These are phyloP conservation scores for Pythium plurisporium DNA, from an alignment of 352 stramenopile species.

Conservation along the genomic window DNA sequence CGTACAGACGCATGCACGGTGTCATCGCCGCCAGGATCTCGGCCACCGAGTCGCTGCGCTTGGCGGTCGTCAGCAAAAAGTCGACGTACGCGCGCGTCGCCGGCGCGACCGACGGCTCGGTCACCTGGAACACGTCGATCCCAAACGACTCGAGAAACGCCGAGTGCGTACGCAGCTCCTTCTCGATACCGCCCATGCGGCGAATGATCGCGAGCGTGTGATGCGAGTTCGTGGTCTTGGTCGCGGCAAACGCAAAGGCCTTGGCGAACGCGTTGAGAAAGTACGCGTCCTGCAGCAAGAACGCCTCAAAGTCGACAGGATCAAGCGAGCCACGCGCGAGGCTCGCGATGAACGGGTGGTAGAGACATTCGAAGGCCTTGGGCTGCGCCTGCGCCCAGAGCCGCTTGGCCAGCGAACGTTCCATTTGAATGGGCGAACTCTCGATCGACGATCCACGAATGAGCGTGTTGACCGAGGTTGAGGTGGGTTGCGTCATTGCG, in stretches of 20 bases:
- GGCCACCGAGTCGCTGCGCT: slow-evolving; percentile 23
- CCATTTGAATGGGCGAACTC: not conserved
- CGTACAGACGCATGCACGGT: slow-evolving; percentile 47
- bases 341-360: slow-evolving; percentile 47
- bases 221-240: slow-evolving; percentile 30
- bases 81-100: slow-evolving; percentile 44
- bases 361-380: slow-evolving; percentile 34
- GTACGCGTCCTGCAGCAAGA: slow-evolving; percentile 55
- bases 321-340: slow-evolving; percentile 34
- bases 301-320: slow-evolving; percentile 32
- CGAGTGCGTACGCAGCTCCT: slow-evolving; percentile 39
- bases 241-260: slow-evolving; percentile 43
- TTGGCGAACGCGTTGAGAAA: slow-evolving; percentile 47
- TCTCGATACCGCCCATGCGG: slow-evolving; percentile 41
- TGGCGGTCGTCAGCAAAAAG: slow-evolving; percentile 44
- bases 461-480: not conserved
- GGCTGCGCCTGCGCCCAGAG: slow-evolving; percentile 34
- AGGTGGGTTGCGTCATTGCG: slow-evolving; percentile 10
- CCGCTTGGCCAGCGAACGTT: slow-evolving; percentile 7
- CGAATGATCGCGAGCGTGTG: slow-evolving; percentile 37
- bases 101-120: slow-evolving; percentile 20
- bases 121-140: slow-evolving; percentile 34
- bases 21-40: slow-evolving; percentile 53
- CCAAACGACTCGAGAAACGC: slow-evolving; percentile 46
- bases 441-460: too few species aligned